Percentiles rank a stretch among this genome's conserved stretches.
Conservation (phyloP, 257 asterid species). For the Nicotiana attenuata region DNA sequence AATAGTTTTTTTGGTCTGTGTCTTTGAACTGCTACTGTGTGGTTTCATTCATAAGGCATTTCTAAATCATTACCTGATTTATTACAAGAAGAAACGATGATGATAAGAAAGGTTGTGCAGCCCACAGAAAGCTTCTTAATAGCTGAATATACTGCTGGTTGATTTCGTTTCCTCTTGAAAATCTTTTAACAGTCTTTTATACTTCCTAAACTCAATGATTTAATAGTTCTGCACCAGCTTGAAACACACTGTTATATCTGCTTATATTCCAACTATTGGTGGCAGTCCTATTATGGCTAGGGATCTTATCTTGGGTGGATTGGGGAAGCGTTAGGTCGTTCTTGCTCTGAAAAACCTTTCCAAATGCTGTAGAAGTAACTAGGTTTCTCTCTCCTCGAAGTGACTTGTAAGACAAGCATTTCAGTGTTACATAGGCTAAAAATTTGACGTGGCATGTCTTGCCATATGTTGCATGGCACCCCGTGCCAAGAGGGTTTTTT, state of each 20-base stretch:
- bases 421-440: no score
- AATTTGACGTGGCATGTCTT: no score
- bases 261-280: background rate
- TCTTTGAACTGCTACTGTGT: background rate
- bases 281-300: background rate
- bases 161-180: background rate
- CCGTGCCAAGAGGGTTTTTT: no score
- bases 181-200: background rate
- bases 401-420: no score
- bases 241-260: background rate
- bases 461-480: no score
- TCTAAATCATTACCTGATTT: background rate
- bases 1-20: background rate
- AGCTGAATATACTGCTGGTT: background rate
- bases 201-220: background rate
- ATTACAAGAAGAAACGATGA: background rate
- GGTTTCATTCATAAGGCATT: background rate
- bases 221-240: background rate
- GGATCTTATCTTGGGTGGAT: no score
- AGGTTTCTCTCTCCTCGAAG: no score
- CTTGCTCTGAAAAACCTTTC: no score
- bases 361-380: no score
- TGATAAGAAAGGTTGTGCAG: background rate
- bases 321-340: no score
- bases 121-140: background rate